Conservation (phyloP, 1,284 basidiomycete genomes). For the Calocybe gambosa region DNA sequence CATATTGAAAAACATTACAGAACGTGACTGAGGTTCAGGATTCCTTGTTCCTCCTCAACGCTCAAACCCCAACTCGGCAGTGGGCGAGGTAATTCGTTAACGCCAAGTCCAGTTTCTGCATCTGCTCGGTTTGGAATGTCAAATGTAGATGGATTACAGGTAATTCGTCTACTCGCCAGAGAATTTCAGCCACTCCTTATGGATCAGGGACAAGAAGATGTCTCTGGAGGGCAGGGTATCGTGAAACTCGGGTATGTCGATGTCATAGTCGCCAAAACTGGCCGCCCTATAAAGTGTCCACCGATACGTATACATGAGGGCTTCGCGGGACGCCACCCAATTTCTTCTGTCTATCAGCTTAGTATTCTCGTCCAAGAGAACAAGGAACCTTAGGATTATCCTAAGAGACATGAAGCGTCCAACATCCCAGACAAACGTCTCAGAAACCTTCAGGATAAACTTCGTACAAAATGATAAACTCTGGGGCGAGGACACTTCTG, state of each 20-base stretch:
- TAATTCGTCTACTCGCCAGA: neutral
- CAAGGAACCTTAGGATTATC: constrained; percentile 1
- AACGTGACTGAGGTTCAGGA: neutral
- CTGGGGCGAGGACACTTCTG: neutral
- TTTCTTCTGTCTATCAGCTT: neutral
- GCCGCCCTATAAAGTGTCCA: constrained; percentile 1
- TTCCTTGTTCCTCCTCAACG: neutral
- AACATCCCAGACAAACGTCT: constrained; percentile 5
- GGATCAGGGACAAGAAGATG: neutral
- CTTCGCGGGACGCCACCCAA: neutral
- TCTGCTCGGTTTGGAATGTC: neutral
- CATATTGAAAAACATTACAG: neutral
- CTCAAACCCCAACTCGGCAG: neutral
- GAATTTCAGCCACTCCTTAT: constrained; percentile 1
- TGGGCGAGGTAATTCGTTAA: neutral
- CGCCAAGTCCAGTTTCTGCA: neutral
- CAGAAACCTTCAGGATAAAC: constrained; percentile 2
- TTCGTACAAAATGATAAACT: neutral
- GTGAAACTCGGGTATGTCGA: neutral
- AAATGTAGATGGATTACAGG: neutral
- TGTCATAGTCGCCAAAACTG: constrained; percentile 4
- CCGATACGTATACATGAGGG: neutral
- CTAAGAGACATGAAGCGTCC: constrained; percentile 2
- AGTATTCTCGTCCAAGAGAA: neutral
- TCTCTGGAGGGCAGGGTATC: constrained; percentile 2